Base-by-base conservation (phyloP, 73 alveolate genomes). In the Paramecium octaurelia region DNA sequence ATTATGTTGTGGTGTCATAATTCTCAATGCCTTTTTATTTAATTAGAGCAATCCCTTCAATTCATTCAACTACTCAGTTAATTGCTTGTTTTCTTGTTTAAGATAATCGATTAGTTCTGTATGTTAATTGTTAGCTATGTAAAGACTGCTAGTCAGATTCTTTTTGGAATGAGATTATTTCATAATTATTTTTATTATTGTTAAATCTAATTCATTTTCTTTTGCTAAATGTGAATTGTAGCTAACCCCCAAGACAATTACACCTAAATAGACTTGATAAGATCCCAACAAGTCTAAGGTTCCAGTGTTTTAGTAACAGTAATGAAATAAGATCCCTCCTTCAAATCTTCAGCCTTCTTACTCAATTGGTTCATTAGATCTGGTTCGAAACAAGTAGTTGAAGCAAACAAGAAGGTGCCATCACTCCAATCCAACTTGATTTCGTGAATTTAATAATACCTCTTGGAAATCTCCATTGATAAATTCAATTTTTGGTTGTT, bases 161-260 rank as follows among this genome's bases (percentile, higher is more conserved):
- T 59, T 59, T 24, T 59, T 59, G 11, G 77, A 59, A 29, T 59
- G 44, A 64, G 50, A 11, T 64, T 64, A 31, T 64, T 73, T 73
- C 57, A 36, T 73, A 34, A 73, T 35, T 14, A 29, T 73, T 14
- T 36, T 73, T 73, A 73, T 54, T 54, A 54, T 73, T 73, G 31
- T 73, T 73, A 73, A 36, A 36, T 12, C 59, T 73, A 73, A 73
- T 10, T 73, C 69, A 42, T 68, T 87, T 16, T 92, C 92, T 97
- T 97, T 76, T 93, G 69, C 48, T 97, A 96, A 48, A 97, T 95
- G 92, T 95, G 92, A 70, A 97, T 95, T 8, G 99, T 94, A 14
- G 98, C 98, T 40, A 80, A 42, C 34, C 99, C 99, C 99, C 99
- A 97, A 54, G 99, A 90, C 98, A 97, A 95, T 46, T 69, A 44